Base-by-base conservation (phyloP, 2,329 filamentous ascomycete genomes). In the Triangularia verruculosa region DNA sequence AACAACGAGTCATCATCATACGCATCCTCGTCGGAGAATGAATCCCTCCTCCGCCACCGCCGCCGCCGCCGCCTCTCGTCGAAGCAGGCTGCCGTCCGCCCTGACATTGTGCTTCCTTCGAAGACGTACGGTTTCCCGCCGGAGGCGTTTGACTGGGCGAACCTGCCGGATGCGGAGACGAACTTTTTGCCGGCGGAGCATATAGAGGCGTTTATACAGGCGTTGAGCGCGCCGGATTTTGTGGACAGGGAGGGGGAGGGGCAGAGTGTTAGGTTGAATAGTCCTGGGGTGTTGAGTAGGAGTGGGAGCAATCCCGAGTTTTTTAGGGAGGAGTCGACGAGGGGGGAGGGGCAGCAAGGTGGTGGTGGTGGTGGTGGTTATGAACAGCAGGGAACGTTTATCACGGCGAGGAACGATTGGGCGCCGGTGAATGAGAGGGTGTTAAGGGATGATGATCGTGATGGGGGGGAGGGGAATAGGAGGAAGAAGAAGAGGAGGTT, bases 401-500 rank as follows among this genome's bases (percentile, higher is more conserved):
- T 57, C 1, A 30, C 59, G 20, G 63, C 62, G 52, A n/a, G 59
- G 52, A 32, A 75, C 75, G 95, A 99, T 80, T 99, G 95, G 95
- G 89, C 91, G 15, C 95, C 95, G 0, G 86, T 98, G 12, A 89
- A 90, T 70, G 86, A 94, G 73, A 88, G 85, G 63, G 83, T 93
- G 22, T 74, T 79, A 70, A 69, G 70, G 15, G 15, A 62, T 43
- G 15, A 30, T 6, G 39, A 56, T 15, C n/a, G 7, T 7, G 15
- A 4, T 24, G 24, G 17, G 8, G 47, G 47, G 22, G n/a, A 12
- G 12, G 47, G 27, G 34, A 63, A n/a, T n/a, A n/a, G 59, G 57
- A 56, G 43, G 3, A 64, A 56, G 47, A 64, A 64, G 28, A 64
- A 51, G 4, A 20, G 20, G 54, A 61, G 56, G 34, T 27, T 54